These are phyloP conservation scores for Cercophora sp. DNA, from an alignment of 495 filamentous ascomycete genomes.

Conservation along the genomic window DNA sequence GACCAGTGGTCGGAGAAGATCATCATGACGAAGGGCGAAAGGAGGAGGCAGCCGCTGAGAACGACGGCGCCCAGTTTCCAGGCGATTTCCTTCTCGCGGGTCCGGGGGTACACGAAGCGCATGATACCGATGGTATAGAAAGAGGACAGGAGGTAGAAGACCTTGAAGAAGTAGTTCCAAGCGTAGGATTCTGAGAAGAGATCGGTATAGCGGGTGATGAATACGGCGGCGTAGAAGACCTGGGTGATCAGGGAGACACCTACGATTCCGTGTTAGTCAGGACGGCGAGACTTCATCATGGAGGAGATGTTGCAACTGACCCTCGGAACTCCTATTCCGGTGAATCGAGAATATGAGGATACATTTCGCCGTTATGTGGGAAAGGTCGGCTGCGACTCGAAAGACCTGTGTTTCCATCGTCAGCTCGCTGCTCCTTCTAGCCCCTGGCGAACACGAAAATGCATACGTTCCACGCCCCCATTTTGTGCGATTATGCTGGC, in stretches of 20 bases:
- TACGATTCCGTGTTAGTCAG: constrained; percentile 32
- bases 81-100: constrained; percentile 81
- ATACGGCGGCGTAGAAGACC: constrained; percentile 80
- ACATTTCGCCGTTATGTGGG: constrained; percentile 78
- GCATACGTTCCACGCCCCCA: background rate
- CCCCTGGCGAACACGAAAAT: too few species aligned
- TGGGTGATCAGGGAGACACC: constrained; percentile 95
- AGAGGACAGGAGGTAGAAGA: constrained; percentile 82
- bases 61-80: constrained; percentile 78
- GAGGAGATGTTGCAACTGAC: constrained; percentile 33
- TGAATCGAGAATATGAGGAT: constrained; percentile 92
- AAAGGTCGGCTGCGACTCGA: constrained; percentile 75
- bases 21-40: constrained; percentile 62
- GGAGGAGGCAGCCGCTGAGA: constrained; percentile 52
- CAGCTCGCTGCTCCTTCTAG: background rate
- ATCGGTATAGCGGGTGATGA: constrained; percentile 82
- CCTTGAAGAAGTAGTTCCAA: constrained; percentile 75
- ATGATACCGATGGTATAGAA: constrained; percentile 85
- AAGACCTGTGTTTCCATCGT: constrained; percentile 51
- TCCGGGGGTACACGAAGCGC: constrained; percentile 81
- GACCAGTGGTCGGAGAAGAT: constrained; percentile 51
- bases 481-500: background rate
- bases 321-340: constrained; percentile 81
- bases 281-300: too few species aligned
- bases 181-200: constrained; percentile 52